Evolutionary conservation across 2,329 filamentous ascomycete species (phyloP).

Genomic region (Bipolaris zeicola): DNA sequence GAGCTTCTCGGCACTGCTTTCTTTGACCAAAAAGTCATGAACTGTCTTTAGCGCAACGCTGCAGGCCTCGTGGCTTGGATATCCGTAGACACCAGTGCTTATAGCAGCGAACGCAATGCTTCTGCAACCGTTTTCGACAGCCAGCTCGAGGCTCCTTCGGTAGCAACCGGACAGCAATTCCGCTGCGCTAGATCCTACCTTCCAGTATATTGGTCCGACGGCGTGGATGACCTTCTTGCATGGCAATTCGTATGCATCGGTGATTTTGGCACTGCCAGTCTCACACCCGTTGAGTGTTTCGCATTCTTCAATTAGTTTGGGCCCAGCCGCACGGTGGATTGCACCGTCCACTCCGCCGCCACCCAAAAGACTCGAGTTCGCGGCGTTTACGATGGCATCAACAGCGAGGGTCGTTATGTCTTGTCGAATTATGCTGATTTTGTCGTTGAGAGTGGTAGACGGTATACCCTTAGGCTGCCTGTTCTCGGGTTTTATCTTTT

Average conservation of each 20-base stretch:
- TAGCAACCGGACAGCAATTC: constrained; percentile 69
- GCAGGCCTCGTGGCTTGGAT: constrained; percentile 76
- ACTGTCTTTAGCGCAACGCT: constrained; percentile 69
- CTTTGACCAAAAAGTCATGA: constrained; percentile 59
- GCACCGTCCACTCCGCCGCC: constrained; percentile 82
- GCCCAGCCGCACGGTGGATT: constrained; percentile 84
- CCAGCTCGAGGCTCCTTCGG: constrained; percentile 71
- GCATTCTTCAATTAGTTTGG: constrained; percentile 71
- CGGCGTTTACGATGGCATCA: constrained; percentile 91
- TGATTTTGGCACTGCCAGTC: constrained; percentile 84
- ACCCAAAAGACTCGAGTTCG: constrained; percentile 77
- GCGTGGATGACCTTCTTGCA: constrained; percentile 84
- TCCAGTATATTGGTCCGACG: constrained; percentile 79
- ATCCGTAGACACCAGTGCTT: constrained; percentile 90
- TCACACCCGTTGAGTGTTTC: constrained; percentile 71
- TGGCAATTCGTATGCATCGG: constrained; percentile 75
- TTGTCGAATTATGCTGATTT: constrained; percentile 70
- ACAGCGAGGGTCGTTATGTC: constrained; percentile 82
- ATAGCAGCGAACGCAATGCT: constrained; percentile 83
- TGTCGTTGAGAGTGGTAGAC: constrained; percentile 61
- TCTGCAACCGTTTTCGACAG: constrained; percentile 67
- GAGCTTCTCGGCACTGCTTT: constrained; percentile 57
- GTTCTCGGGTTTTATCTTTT: constrained; percentile 52
- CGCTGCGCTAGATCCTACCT: constrained; percentile 46
- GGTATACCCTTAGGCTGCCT: constrained; percentile 19